Evolutionary conservation across 2,329 filamentous ascomycete genomes (phyloP), one percentile per base, ranked within the genome.

Genomic region (Capronia americana): DNA sequence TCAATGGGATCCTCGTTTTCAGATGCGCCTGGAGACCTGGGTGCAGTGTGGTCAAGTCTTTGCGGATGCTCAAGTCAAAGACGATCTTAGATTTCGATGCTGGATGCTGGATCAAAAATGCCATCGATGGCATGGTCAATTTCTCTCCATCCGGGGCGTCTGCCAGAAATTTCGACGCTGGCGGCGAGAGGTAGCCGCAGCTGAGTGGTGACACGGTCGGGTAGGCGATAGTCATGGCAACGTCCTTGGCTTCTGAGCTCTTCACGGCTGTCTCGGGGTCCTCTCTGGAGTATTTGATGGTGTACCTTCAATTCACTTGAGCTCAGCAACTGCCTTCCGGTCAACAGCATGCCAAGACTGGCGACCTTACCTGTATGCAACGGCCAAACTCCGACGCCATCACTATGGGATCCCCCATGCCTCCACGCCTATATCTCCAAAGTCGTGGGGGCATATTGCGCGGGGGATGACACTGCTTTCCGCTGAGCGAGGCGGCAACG

Each of bases 51-150:
- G 73, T 66, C 11, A 80, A 69, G 30, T 83, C 77, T 57, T 80
- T 79, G 58, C 83, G 81, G 20, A 86, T 75, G 17, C 85, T 84
- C 14, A 87, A 79, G 69, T 86, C 84, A 73, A 86, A 86, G 66
- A 86, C 73, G 10, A 85, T 76, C 73, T 63, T 70, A 17, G 61
- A 63, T 38, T 50, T 50, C 20, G 61, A 50, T 34, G 61, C 38
- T 17, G 57, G 62, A 53, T 76, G 75, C 57, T 73, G 66, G 14
- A 76, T 71, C 10, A 76, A 67, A 50, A 75, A 76, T 11, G 73
- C 66, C 28, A 76, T 65, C 0, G 75, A 75, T 7, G 73, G 74
- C 6, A 74, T 74, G 30, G 71, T 72, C 11, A 57, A 61, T 63
- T 64, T 66, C 41, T 57, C 61, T 34, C 61, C 61, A 20, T 57